These are phyloP conservation scores for Xylaria flabelliformis DNA, from an alignment of 495 filamentous ascomycete genomes.

Conservation along the genomic window DNA sequence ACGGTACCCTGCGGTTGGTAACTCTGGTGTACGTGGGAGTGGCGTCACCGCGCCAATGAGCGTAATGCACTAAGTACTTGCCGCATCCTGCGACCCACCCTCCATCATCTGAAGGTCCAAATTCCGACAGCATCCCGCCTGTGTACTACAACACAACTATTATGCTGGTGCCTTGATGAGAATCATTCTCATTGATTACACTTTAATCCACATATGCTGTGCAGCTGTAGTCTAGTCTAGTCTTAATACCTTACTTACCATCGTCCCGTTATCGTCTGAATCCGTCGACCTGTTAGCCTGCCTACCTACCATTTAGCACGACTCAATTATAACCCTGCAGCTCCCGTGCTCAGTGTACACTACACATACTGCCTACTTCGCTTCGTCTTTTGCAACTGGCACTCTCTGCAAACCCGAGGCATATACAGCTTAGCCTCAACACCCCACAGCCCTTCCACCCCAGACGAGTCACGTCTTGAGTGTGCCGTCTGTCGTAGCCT, in stretches of 20 bases:
- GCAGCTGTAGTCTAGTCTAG: slow-evolving; percentile 10
- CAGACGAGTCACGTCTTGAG: slow-evolving; percentile 29
- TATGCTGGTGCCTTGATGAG: slow-evolving; percentile 6
- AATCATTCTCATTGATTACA: not conserved
- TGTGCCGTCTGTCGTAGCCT: slow-evolving; percentile 6
- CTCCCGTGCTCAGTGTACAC: slow-evolving; percentile 1
- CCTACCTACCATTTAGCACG: not conserved
- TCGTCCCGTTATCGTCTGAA: not conserved
- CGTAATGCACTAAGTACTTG: slow-evolving; percentile 5
- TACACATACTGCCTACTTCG: not conserved
- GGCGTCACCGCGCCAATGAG: slow-evolving; percentile 15
- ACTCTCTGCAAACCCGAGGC: slow-evolving; percentile 7
- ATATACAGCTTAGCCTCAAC: slow-evolving; percentile 20
- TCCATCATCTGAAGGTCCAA: slow-evolving; percentile 2
- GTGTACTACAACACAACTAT: not conserved
- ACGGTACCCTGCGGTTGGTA: not conserved
- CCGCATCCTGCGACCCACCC: slow-evolving; percentile 10
- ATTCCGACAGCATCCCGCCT: slow-evolving; percentile 13
- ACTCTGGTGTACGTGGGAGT: slow-evolving; percentile 5
- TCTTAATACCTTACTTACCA: not conserved
- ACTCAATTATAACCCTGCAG: not conserved
- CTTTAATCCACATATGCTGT: slow-evolving; percentile 2
- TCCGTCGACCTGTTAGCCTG: not conserved
- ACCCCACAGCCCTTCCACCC: slow-evolving; percentile 22
- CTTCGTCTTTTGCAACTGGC: not conserved